Conservation (phyloP, 192 early-diverging fungal genomes). For the Spinellus fusiger region DNA sequence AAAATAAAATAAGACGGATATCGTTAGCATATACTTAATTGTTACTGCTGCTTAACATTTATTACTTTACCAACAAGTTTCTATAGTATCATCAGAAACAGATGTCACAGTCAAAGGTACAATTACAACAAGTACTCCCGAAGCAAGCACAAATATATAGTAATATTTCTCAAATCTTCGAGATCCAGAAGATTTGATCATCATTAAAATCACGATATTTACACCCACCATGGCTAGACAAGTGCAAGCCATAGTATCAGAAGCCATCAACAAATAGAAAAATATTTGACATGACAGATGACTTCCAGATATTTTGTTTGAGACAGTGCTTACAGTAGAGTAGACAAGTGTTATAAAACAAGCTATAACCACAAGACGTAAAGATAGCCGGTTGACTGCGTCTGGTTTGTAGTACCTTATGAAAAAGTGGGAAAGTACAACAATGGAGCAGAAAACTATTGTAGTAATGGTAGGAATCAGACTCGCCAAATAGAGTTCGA, state of each 20-base stretch:
- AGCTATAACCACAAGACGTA: constrained; percentile 7
- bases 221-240: constrained; percentile 13
- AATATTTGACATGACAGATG: neutral
- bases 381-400: constrained; percentile 4
- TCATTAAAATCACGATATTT: constrained; percentile 6
- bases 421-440: neutral
- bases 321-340: neutral
- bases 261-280: neutral
- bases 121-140: neutral
- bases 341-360: constrained; percentile 2
- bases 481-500: neutral
- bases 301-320: neutral
- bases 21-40: too few relatives aligned
- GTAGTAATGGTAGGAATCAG: neutral
- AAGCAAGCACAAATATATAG: neutral
- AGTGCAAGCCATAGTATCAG: constrained; percentile 9
- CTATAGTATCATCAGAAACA: neutral
- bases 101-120: neutral
- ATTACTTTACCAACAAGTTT: constrained; percentile 3
- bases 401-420: neutral
- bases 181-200: neutral
- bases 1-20: neutral
- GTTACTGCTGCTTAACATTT: too few relatives aligned
- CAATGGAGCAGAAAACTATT: neutral
- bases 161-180: constrained; percentile 1